Base-by-base conservation (phyloP, 2,329 filamentous ascomycete genomes). In the Fusarium haematococcum region DNA sequence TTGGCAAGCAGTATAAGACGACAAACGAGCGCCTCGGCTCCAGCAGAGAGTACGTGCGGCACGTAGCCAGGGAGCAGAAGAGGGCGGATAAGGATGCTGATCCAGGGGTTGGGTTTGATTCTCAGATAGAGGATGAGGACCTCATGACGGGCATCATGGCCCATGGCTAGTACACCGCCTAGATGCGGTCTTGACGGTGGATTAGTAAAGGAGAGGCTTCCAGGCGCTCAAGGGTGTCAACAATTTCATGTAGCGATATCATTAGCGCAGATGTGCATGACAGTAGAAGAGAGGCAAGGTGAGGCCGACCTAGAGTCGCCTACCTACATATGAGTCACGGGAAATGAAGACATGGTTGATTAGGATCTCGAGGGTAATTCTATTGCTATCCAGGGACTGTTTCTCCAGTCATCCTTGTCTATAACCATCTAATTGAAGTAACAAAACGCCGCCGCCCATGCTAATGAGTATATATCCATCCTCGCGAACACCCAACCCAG, bases 71-170 rank as follows among this genome's bases (percentile, higher is more conserved):
- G 56, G 87, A 90, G 64, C 83, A 86, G 75, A 86, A 84, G 75
- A 83, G 84, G 23, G 69, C 73, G 10, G 85, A 89, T 45, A 87
- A 87, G 75, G 85, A 87, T 0, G 79, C 79, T 20, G 79, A 81
- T 60, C 77, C 79, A 4, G 77, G 80, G 4, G 67, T 83, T 30
- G 83, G 81, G 45, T 89, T 88, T 68, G 85, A 88, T 30, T 79
- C 82, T 14, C 82, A 86, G 59, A 82, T 90, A 41, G 88, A 90
- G 64, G 89, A 91, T n/a, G 89, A 91, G 78, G 89, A 91, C 71
- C 79, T 91, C 27, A 91, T 91, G 89, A 86, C 85, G 14, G 88
- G 85, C 20, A 79, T 84, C 35, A 65, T 77, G 63, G 68, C 74
- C 11, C 71, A 77, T 56, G 69, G 70, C 57, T 76, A 68, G 39